Base-by-base conservation (phyloP, 306 rosid genomes). In the Pueraria montana region DNA sequence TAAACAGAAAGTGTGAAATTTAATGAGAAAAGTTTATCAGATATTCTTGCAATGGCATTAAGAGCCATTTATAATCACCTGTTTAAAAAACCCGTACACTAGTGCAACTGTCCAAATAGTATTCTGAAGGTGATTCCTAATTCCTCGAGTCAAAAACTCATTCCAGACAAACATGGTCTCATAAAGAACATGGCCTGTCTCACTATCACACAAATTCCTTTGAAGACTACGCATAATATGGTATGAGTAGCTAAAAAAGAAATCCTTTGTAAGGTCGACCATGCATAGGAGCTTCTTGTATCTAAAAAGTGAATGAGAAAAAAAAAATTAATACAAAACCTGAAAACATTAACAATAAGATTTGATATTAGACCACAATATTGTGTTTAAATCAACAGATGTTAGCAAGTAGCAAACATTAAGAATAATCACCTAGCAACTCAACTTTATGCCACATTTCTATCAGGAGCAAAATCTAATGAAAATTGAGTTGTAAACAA, bases 221-320 rank as follows among this genome's bases (percentile, higher is more conserved):
- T 94, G 98, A 72, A 94, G 91, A 88, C 96, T 85, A 74, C 86
- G 84, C 98, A 94, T 94, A 65, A 94, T 86, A 76, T 89, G 85
- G 89, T 94, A 94, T 63, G 98, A 92, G 87, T 94, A 92, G 96
- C 98, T 90, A 89, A 91, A 94, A 91, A 85, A 89, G 98, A 94
- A 94, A 92, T 94, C 98, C 91, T 91, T 92, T n/a, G 96, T 89
- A 81, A 94, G 97, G 81, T 94, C 98, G 83, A 94, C 89, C 66
- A 88, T 87, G 92, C 92, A 84, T 71, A 94, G 89, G 77, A 91
- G 97, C 93, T 84, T 94, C 94, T 91, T 94, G 96, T 92, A 94
- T 91, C 98, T 94, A 87, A 78, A 79, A 82, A 27, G 26, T 63
- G 53, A 82, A 73, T 23, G 13, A 34, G 8, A 42, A 72, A 75